Conservation (phyloP, 179 eudicot genomes). For the Nepenthes alata region DNA sequence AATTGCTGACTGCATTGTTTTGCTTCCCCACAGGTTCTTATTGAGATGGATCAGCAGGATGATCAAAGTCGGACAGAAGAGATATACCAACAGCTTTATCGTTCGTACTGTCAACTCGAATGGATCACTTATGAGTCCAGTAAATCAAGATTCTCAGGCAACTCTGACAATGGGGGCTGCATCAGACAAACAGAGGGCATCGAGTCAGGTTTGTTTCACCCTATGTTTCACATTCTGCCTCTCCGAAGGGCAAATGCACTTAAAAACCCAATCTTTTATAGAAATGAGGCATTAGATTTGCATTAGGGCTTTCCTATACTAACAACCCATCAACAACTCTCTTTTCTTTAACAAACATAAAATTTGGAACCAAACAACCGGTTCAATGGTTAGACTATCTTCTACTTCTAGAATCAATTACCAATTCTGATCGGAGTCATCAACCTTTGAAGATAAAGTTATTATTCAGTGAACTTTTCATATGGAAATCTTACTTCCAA, state of each 20-base stretch:
- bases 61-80: conserved; percentile 47
- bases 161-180: conserved; percentile 17
- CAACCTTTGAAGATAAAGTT: too few species aligned
- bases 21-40: conserved; percentile 36
- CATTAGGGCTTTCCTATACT: neutral
- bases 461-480: too few species aligned
- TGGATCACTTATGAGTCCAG: conserved; percentile 18
- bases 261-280: neutral
- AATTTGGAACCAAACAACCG: too few species aligned
- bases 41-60: conserved; percentile 76
- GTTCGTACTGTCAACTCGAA: conserved; percentile 52
- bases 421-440: too few species aligned
- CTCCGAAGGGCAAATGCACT: neutral
- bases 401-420: too few species aligned
- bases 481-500: too few species aligned
- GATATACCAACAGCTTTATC: conserved; percentile 32
- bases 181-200: conserved; percentile 18
- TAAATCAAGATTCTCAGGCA: conserved; percentile 6
- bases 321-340: too few species aligned
- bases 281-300: neutral
- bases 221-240: neutral
- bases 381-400: too few species aligned
- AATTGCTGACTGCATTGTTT: neutral
- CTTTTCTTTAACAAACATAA: too few species aligned
- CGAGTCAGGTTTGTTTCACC: conserved; percentile 22